These are phyloP conservation scores for Schrenkiella parvula DNA, from an alignment of 345 rosid genomes.

Conservation along the genomic window DNA sequence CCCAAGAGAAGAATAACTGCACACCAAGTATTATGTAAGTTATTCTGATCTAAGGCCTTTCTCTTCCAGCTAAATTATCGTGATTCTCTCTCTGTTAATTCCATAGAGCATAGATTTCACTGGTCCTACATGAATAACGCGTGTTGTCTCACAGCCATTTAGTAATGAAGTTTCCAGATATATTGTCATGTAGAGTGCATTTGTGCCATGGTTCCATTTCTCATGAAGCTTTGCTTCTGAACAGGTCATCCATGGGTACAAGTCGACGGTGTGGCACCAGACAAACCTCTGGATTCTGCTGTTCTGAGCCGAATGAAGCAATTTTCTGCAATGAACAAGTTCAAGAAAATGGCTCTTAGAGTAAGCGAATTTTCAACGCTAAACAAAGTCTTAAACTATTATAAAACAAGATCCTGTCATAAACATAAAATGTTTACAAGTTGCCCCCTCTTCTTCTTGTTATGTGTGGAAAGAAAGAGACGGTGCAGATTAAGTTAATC, in stretches of 20 bases:
- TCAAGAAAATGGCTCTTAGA: constrained; percentile 81
- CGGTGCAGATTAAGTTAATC: not conserved
- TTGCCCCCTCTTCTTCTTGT: not conserved
- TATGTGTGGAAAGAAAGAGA: constrained; percentile 5
- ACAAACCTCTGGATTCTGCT: constrained; percentile 86
- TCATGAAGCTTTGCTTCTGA: constrained; percentile 8
- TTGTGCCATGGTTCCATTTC: not conserved
- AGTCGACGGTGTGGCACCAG: constrained; percentile 78
- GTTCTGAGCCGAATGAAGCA: constrained; percentile 82
- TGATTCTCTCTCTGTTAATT: not conserved
- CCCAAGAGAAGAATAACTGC: constrained; percentile 74
- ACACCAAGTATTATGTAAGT: constrained; percentile 79
- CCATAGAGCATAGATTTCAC: not conserved
- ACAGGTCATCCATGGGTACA: constrained; percentile 95
- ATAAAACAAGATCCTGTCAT: not conserved
- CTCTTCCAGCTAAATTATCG: not conserved
- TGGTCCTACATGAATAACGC: not conserved
- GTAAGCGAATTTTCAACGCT: constrained; percentile 36
- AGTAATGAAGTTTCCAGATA: not conserved
- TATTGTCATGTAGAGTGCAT: not conserved
- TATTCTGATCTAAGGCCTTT: not conserved
- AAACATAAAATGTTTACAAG: not conserved
- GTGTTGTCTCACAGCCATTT: not conserved
- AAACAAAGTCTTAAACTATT: not conserved
- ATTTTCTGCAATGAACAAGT: constrained; percentile 88